phyloP scores from a whole-genome alignment of 768 basidiomycete genomes.

The Calocera cornea region DNA sequence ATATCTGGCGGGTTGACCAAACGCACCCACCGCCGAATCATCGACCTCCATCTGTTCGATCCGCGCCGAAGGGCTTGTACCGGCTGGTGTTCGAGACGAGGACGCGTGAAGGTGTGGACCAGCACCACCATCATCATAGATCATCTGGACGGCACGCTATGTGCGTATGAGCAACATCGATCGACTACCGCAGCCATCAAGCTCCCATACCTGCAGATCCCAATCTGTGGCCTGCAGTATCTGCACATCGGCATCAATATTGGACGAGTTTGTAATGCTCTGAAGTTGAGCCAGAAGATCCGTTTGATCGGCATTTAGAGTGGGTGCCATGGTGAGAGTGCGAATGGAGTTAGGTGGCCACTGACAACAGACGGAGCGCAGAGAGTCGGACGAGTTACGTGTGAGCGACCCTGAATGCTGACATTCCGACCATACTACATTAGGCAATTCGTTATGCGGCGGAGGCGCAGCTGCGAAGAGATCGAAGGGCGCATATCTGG shows the following conservation, averaged over 20 bases:
- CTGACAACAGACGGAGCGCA: neutral
- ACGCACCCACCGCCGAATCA: conserved; percentile 33
- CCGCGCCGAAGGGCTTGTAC: conserved; percentile 4
- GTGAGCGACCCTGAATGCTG: too few relatives aligned
- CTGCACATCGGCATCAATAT: conserved; percentile 46
- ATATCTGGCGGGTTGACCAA: conserved; percentile 10
- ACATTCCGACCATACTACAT: too few relatives aligned
- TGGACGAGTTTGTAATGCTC: conserved; percentile 45
- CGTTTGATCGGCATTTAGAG: conserved; percentile 15
- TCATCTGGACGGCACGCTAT: conserved; percentile 12
- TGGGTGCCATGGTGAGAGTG: neutral
- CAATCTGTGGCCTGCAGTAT: conserved; percentile 51
- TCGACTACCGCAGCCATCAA: neutral
- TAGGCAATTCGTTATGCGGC: too few relatives aligned
- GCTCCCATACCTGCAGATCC: conserved; percentile 47
- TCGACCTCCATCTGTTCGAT: conserved; percentile 30
- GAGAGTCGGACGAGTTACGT: too few relatives aligned
- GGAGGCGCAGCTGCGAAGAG: too few relatives aligned
- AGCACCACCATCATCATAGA: conserved; percentile 6
- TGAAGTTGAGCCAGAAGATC: conserved; percentile 33
- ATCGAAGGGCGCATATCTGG: too few relatives aligned
- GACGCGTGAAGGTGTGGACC: neutral
- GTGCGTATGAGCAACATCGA: neutral
- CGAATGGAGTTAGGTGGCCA: neutral
- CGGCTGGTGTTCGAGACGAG: conserved; percentile 8